Base-by-base conservation (phyloP, 768 basidiomycete species). In the Pholiota microspora region DNA sequence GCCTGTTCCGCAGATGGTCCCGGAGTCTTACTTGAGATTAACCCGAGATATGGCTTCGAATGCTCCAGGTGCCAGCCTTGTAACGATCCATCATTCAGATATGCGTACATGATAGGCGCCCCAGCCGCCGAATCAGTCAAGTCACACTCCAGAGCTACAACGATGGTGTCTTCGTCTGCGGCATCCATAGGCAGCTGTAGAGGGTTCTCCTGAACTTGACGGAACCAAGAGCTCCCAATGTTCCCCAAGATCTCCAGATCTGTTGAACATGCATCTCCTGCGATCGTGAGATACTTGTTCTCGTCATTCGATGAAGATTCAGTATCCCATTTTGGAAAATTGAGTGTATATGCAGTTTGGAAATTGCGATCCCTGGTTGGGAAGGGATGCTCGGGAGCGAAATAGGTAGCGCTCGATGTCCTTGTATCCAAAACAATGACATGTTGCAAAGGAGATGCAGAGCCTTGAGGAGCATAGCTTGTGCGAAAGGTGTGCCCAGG, bases 31-130 rank as follows among this genome's bases (percentile, higher is more conserved):
- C 65, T 32, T 7, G 68, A 62, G 5, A 77, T 64, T 77, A 90
- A 82, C 25, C 82, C 82, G 36, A 75, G 70, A 62, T 90, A 92
- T 7, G 78, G 71, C 36, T 77, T 78, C 7, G 74, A 71, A 63
- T 86, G 82, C 32, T 88, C 79, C 18, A 88, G 63, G 64, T 84
- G 75, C 89, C 90, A 93, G 3, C 76, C 90, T 45, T 84, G 79
- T 21, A 93, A 51, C 0, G 89, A 88, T 16, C 90, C 90, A 62
- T 93, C 90, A 51, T 84, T 89, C 9, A 88, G 77, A 67, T 89
- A 92, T 2, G 82, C 85, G 65, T 84, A 91, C 68, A 91, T 70
- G 52, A 90, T 74, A 0, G 90, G 90, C 10, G 67, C 67, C 10
- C 59, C 62, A 8, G 71, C 64, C 36, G 73, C 71, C 7, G 67